These are phyloP conservation scores for Sordariomycetes sp. DNA, from an alignment of 2,329 filamentous ascomycete genomes.

Conservation along the genomic window DNA sequence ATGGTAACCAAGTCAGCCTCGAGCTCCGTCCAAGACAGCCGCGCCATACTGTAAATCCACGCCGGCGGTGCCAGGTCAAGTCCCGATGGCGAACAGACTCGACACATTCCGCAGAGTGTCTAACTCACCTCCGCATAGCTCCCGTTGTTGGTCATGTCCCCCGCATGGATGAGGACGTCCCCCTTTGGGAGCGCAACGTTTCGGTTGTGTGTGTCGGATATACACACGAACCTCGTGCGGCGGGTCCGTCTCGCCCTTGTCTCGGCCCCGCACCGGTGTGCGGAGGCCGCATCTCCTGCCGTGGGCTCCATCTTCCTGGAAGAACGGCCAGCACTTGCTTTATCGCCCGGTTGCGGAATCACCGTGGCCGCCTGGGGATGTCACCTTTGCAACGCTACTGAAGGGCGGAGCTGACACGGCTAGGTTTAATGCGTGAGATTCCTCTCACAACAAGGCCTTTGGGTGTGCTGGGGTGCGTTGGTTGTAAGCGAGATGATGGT, in stretches of 20 bases:
- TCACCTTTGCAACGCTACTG: too few species aligned
- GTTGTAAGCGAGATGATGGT: neutral
- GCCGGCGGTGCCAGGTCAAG: neutral
- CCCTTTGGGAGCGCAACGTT: constrained; percentile 52
- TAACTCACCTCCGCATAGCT: constrained; percentile 34
- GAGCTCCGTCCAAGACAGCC: neutral
- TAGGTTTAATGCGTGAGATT: too few species aligned
- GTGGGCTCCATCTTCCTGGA: neutral
- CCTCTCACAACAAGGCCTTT: too few species aligned
- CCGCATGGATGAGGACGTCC: constrained; percentile 64
- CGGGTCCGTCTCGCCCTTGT: constrained; percentile 12
- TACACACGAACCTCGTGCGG: constrained; percentile 55
- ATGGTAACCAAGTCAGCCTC: neutral
- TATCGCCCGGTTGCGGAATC: too few species aligned
- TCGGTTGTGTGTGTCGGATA: constrained; percentile 65
- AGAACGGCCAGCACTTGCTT: neutral
- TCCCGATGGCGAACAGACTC: too few species aligned
- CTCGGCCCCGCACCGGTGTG: neutral
- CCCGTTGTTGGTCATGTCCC: constrained; percentile 65
- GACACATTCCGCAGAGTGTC: neutral
- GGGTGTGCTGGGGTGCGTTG: neutral
- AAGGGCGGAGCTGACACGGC: too few species aligned
- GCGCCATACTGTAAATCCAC: too few species aligned
- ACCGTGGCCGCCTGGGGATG: too few species aligned
- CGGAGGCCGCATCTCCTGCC: neutral